These are phyloP conservation scores for Dictyostelium intermedium DNA, from an alignment of 78 protist species.

Conservation along the genomic window DNA sequence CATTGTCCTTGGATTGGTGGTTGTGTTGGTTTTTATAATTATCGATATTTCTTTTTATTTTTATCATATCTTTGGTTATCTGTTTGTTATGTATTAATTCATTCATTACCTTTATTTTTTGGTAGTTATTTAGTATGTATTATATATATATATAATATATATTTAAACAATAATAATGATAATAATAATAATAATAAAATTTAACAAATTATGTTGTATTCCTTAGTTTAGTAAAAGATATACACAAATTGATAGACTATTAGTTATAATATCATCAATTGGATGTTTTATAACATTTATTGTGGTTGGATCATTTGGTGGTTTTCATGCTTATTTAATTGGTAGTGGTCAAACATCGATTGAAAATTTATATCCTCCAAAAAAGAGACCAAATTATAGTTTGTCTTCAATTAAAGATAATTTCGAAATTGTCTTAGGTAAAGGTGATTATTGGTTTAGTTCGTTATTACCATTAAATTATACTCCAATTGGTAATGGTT, in stretches of 20 bases:
- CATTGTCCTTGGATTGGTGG: conserved; percentile 96
- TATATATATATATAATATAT: too few species aligned
- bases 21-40: conserved; percentile 90
- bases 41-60: conserved; percentile 32
- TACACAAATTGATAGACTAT: conserved; percentile 17
- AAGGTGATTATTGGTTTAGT: conserved; percentile 47
- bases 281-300: neutral
- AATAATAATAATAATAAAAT: neutral
- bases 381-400: conserved; percentile 27
- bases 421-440: neutral
- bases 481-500: conserved; percentile 22
- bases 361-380: conserved; percentile 29
- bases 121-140: neutral
- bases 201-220: too few species aligned
- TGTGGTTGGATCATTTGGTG: conserved; percentile 28
- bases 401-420: conserved; percentile 12
- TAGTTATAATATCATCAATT: conserved; percentile 32
- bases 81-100: conserved; percentile 3
- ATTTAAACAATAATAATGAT: too few species aligned
- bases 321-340: conserved; percentile 45
- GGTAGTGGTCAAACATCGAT: conserved; percentile 64
- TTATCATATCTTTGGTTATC: conserved; percentile 25
- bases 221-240: neutral
- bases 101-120: conserved; percentile 5
- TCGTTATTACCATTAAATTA: conserved; percentile 16